Base-by-base conservation (phyloP, 2,329 filamentous ascomycete genomes). In the Parastagonospora nodorum region DNA sequence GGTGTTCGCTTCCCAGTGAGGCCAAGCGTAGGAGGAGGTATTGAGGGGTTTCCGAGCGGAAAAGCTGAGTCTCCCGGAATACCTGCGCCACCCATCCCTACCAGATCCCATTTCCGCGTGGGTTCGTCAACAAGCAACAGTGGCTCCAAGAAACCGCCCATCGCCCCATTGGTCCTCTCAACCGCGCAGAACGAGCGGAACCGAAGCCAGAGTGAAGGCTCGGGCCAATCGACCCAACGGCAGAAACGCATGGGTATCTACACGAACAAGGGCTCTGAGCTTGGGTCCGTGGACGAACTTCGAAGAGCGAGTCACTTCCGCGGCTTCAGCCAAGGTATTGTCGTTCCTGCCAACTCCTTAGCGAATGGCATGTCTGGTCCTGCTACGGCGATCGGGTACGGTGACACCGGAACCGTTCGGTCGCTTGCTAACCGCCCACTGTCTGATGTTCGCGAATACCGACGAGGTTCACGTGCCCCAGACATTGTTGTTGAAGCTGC, bases 51-150 rank as follows among this genome's bases (percentile, higher is more conserved):
- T 37, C 58, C 70, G 7, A 77, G 87, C 12, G 76, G 83, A 31
- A 63, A 57, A 37, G 54, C 53, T 30, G 63, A 64, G 9, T 66
- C 63, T 11, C 63, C 63, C 6, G 57, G 58, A 2, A 31, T 58
- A 8, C 74, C 66, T 31, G 82, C 88, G 27, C 90, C 92, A 2
- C 89, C 89, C 0, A 89, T 96, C 52, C 91, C 91, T 0, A 84
- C 84, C 4, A 84, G 88, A 53, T 94, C 91, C 2, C 92, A 96
- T 70, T 90, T 90, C 60, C 86, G 92, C 28, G 86, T 86, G 1
- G 77, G 88, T 3, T 90, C 88, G 2, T 86, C 88, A 60, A 86
- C 89, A 56, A 67, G 58, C 47, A 88, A 60, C 77, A 61, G 82
- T 2, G 77, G 83, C 5, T 77, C 85, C 39, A 84, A 89, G 48